Evolutionary conservation across 2,329 filamentous ascomycete species (phyloP).

Genomic region (Cercospora nicotianae): DNA sequence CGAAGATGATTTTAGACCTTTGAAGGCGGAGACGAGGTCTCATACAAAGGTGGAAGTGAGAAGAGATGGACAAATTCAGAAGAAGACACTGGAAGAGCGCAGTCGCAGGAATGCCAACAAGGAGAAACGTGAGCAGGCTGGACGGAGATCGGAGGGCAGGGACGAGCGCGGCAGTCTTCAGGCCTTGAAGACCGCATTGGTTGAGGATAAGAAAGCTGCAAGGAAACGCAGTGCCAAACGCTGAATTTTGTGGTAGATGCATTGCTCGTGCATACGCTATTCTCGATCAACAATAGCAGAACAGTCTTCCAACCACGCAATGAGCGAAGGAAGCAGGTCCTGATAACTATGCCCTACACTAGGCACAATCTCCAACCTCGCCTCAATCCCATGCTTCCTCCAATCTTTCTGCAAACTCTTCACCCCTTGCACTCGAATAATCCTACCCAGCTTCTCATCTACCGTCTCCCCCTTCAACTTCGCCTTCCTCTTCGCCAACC

Average conservation of each 20-base stretch:
- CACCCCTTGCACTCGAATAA: conserved; percentile 11
- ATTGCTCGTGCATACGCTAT: background rate
- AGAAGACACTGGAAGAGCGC: background rate
- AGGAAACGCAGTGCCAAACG: background rate
- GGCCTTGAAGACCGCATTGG: background rate
- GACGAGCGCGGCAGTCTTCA: background rate
- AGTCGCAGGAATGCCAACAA: background rate
- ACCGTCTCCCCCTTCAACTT: conserved; percentile 1
- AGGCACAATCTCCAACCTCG: conserved; percentile 16
- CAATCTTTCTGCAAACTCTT: conserved; percentile 17
- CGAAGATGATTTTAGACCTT: background rate
- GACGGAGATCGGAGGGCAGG: background rate
- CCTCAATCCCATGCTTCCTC: conserved; percentile 14
- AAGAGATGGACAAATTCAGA: background rate
- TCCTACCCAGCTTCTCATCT: background rate
- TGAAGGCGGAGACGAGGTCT: background rate
- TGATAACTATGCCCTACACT: conserved; percentile 14
- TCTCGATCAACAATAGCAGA: background rate
- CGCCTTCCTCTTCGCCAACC: conserved; percentile 5
- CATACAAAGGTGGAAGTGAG: background rate
- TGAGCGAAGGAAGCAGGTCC: background rate
- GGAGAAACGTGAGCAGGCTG: background rate
- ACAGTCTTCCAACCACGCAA: background rate
- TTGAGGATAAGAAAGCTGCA: background rate
- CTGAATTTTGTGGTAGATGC: background rate